Evolutionary conservation across 129 eudicot species (phyloP), one percentile per base, ranked within the genome.

Genomic region (Chrysanthemum makinoi): DNA sequence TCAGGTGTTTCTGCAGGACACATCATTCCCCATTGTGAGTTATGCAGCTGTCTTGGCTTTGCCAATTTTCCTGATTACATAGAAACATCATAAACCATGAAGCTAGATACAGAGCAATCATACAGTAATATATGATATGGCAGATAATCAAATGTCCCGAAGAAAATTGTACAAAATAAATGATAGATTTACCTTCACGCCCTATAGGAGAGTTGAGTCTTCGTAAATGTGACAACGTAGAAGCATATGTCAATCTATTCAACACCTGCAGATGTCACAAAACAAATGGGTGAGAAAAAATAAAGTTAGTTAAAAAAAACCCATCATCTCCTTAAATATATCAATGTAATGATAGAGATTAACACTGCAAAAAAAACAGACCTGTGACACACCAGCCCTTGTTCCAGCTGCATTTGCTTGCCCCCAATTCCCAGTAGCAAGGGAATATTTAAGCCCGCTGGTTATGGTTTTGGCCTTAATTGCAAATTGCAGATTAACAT

Each of bases 1-100:
- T 94, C 98, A 49, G 98, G 98, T 63, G 98, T 89, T 85, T 94
- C 98, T 60, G 98, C 98, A 50, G 98, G 96, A 73, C 98, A 94
- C 98, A 94, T 89, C 97, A 94, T 94, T 69, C 97, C 97, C 98
- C 98, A 93, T 75, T 94, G 98, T 3, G 98, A 94, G 78, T 94
- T 94, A 64, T 89, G 98, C 82, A 94, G 60, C 83, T 94, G 98
- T 77, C 98, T 77, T 6, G 98, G 98, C 73, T 94, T 94, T 16
- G 98, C 97, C 82, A 89, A 72, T 72, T 93, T 93, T 49, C 96
- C 98, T 90, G 76, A 48, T 49, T 7, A 53, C 33, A 61, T n/a
- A 61, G 15, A 39, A 76, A 5, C 24, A 2, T 6, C 17, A 28
- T 22, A 39, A 53, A 24, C 15, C 5, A 26, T 50, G 49, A 22